Evolutionary conservation across 2,329 filamentous ascomycete genomes (phyloP).

Genomic region (Cladosporium sp.): DNA sequence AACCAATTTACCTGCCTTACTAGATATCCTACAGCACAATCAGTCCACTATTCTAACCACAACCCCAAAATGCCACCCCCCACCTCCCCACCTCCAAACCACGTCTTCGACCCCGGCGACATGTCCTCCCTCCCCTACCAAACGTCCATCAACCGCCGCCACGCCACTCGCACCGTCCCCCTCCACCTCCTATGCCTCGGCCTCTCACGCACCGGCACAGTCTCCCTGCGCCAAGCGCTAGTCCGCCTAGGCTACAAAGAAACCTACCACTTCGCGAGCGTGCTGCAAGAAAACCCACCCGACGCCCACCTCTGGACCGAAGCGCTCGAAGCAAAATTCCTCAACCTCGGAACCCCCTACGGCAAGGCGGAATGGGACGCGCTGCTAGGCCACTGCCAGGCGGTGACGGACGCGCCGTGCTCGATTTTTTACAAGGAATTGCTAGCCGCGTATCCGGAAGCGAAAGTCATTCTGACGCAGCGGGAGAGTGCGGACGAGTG

Average conservation of each 20-base stretch:
- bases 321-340: slow-evolving; percentile 21
- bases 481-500: slow-evolving; percentile 22
- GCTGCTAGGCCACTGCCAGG: slow-evolving; percentile 29
- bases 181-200: slow-evolving; percentile 66
- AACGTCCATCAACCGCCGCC: slow-evolving; percentile 16
- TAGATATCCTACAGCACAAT: too few species aligned
- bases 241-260: slow-evolving; percentile 59
- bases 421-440: slow-evolving; percentile 35
- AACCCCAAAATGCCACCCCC: background rate
- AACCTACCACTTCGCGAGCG: slow-evolving; percentile 62
- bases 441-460: slow-evolving; percentile 33
- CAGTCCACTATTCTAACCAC: background rate
- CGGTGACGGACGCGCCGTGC: slow-evolving; percentile 32
- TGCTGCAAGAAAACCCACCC: slow-evolving; percentile 18
- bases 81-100: background rate
- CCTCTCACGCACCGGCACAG: slow-evolving; percentile 62
- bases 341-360: slow-evolving; percentile 7
- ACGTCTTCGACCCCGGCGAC: slow-evolving; percentile 12
- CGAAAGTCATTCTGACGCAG: slow-evolving; percentile 33
- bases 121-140: slow-evolving; percentile 9
- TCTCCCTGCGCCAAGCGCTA: slow-evolving; percentile 49
- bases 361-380: slow-evolving; percentile 28
- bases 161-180: slow-evolving; percentile 34
- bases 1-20: too few species aligned
- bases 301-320: slow-evolving; percentile 23